A percentile compares a stretch with the other conserved stretches of the same genome.
These are phyloP conservation scores for Golubevia sp. DNA, from an alignment of 1,284 basidiomycete species.

Conservation along the genomic window DNA sequence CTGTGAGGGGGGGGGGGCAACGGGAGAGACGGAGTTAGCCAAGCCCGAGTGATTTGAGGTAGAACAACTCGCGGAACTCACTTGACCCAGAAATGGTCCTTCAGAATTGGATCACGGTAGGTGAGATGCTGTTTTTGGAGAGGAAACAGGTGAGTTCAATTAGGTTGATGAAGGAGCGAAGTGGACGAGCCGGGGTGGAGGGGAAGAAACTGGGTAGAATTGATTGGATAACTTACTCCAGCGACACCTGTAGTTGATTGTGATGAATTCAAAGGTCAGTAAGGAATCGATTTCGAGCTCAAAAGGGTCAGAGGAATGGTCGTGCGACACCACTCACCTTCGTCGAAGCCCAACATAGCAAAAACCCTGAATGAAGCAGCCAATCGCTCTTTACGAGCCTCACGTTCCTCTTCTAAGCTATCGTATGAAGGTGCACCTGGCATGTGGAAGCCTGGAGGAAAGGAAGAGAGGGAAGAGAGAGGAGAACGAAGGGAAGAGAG, in stretches of 20 bases:
- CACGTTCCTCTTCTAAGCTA: constrained; percentile 65
- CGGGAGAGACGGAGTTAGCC: too few relatives aligned
- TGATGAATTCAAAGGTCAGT: too few relatives aligned
- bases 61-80: neutral
- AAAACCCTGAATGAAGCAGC: constrained; percentile 67
- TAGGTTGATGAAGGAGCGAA: neutral
- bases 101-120: constrained; percentile 42
- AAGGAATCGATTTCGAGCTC: neutral
- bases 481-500: too few relatives aligned
- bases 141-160: too few relatives aligned
- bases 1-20: constrained; percentile 3
- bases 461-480: too few relatives aligned
- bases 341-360: constrained; percentile 38
- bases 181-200: too few relatives aligned
- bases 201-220: too few relatives aligned
- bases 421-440: constrained; percentile 60
- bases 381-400: constrained; percentile 67
- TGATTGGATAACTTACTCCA: too few relatives aligned
- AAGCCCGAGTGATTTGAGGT: too few relatives aligned
- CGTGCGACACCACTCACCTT: constrained; percentile 33
- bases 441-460: too few relatives aligned
- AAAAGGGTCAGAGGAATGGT: too few relatives aligned
- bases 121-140: constrained; percentile 23
- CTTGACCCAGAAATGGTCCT: constrained; percentile 38
- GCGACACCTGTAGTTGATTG: too few relatives aligned